Evolutionary conservation across 2,329 filamentous ascomycete species (phyloP).

Genomic region (Emmonsiellopsis sp.): DNA sequence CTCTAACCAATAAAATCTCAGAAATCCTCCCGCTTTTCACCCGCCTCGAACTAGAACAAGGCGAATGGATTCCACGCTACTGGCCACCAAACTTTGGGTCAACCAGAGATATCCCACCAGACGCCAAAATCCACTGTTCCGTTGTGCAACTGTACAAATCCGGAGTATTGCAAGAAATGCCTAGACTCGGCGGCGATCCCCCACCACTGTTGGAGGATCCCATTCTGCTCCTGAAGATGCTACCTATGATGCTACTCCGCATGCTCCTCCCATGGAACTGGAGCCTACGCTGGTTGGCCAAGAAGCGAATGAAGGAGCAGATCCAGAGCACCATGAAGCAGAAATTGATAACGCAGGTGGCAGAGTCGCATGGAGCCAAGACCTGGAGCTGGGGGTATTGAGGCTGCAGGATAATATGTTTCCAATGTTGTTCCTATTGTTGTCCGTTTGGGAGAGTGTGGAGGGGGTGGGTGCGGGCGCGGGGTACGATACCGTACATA

Average conservation of each 20-base stretch:
- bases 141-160: slow-evolving; percentile 21
- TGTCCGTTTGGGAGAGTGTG: too few species aligned
- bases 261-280: slow-evolving; percentile 10
- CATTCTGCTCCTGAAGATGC: slow-evolving; percentile 1
- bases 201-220: slow-evolving; percentile 12
- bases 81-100: slow-evolving; percentile 29
- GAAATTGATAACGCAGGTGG: background rate
- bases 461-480: too few species aligned
- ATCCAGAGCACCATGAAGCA: background rate
- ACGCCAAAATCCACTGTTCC: slow-evolving; percentile 22
- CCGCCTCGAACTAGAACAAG: slow-evolving; percentile 27
- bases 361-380: background rate
- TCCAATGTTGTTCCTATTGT: background rate
- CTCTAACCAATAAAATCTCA: slow-evolving; percentile 8
- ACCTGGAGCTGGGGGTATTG: slow-evolving; percentile 2
- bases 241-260: background rate
- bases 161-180: slow-evolving; percentile 15
- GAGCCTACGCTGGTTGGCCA: background rate
- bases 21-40: slow-evolving; percentile 29
- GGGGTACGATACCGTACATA: too few species aligned
- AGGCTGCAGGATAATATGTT: background rate
- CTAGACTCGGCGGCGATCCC: slow-evolving; percentile 14
- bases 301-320: background rate
- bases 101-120: slow-evolving; percentile 23
- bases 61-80: slow-evolving; percentile 26